These are phyloP conservation scores for Lepidium africanum DNA, from an alignment of 345 rosid species.

Conservation along the genomic window DNA sequence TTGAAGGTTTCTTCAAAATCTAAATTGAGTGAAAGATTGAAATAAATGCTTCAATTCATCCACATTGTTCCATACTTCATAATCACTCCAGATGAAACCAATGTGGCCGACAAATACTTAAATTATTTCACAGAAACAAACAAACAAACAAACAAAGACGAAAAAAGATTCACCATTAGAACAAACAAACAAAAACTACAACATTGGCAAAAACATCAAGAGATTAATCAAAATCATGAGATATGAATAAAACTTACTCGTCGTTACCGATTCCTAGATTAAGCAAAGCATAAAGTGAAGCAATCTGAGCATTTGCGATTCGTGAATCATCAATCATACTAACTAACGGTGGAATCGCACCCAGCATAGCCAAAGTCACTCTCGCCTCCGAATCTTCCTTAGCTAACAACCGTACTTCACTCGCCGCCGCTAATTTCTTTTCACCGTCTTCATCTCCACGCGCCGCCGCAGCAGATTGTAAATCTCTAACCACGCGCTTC, in stretches of 20 bases:
- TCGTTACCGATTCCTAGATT: slow-evolving; percentile 93
- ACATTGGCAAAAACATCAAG: not conserved
- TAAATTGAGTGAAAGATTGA: not conserved
- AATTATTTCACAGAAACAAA: not conserved
- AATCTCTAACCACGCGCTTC: slow-evolving; percentile 57
- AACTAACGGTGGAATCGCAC: slow-evolving; percentile 84
- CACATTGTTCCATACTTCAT: slow-evolving; percentile 2
- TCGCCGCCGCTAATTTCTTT: slow-evolving; percentile 45
- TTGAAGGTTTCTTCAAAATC: not conserved
- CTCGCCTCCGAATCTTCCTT: slow-evolving; percentile 72
- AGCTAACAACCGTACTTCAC: slow-evolving; percentile 51
- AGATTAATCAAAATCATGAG: not conserved
- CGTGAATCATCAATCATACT: slow-evolving; percentile 65
- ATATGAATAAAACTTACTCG: slow-evolving; percentile 40
- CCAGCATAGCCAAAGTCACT: slow-evolving; percentile 81
- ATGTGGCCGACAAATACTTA: slow-evolving; percentile 1
- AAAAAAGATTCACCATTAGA: not conserved
- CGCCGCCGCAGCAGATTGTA: slow-evolving; percentile 35
- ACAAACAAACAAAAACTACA: not conserved
- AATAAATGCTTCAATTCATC: slow-evolving; percentile 4
- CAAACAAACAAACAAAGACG: slow-evolving; percentile 3
- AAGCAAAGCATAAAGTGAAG: slow-evolving; percentile 79
- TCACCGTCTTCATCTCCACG: slow-evolving; percentile 24
- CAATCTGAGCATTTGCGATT: slow-evolving; percentile 45
- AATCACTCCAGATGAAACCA: not conserved